phyloP scores from a whole-genome alignment of 257 asterid genomes.

The Penstemon davidsonii region DNA sequence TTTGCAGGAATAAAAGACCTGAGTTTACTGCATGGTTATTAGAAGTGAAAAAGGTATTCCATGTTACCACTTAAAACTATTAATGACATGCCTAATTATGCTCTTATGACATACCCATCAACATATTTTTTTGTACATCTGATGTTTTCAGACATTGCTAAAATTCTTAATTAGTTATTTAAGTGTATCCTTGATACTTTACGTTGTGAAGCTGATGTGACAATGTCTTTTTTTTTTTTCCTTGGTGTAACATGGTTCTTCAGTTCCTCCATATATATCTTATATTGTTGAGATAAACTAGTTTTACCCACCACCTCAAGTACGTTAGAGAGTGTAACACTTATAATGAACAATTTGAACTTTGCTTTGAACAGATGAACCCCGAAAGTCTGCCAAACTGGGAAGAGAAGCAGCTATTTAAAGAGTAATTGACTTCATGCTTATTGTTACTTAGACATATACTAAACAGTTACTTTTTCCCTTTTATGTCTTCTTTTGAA shows the following conservation, averaged over 20 bases:
- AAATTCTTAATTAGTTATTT: background rate
- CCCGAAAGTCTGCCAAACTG: constrained; percentile 89
- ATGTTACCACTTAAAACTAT: constrained; percentile 1
- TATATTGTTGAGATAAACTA: background rate
- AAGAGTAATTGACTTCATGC: constrained; percentile 55
- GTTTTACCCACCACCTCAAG: constrained; percentile 11
- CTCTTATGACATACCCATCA: background rate
- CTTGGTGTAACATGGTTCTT: background rate
- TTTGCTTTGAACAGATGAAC: constrained; percentile 64
- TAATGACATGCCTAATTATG: constrained; percentile 7
- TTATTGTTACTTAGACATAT: constrained; percentile 6
- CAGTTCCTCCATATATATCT: background rate
- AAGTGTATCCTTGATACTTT: background rate
- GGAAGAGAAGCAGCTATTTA: constrained; percentile 96
- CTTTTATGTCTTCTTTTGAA: background rate
- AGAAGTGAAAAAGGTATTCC: constrained; percentile 80
- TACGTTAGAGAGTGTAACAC: constrained; percentile 4
- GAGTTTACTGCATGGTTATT: constrained; percentile 93
- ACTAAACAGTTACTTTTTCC: constrained; percentile 9
- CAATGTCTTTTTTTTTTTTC: constrained; percentile 2
- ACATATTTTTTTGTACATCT: background rate
- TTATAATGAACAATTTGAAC: constrained; percentile 8
- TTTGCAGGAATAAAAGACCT: constrained; percentile 86
- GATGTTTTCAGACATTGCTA: background rate
- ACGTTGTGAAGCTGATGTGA: background rate